Percentiles rank a stretch among this genome's conserved stretches.
Conservation (phyloP, 73 alveolate genomes). For the Symbiodinium natans region DNA sequence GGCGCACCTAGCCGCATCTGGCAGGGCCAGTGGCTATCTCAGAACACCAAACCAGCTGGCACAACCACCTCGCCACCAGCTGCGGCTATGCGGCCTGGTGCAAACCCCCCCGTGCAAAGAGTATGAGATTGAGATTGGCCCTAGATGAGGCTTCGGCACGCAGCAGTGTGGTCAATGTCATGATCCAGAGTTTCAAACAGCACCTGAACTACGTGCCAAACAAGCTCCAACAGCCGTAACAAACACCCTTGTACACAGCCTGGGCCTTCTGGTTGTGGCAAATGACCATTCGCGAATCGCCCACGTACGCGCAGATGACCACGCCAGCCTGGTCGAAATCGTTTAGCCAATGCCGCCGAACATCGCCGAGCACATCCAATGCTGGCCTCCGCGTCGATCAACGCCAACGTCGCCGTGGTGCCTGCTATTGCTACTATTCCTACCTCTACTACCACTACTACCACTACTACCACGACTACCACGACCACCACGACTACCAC, state of each 20-base stretch:
- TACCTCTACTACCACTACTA: too few relatives aligned
- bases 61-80: constrained; percentile 75
- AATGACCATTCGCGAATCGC: constrained; percentile 81
- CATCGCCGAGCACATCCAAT: background rate
- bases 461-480: too few relatives aligned
- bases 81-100: constrained; percentile 30
- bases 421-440: too few relatives aligned
- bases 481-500: too few relatives aligned
- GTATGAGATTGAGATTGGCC: too few relatives aligned
- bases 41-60: background rate
- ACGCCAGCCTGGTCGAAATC: constrained; percentile 25
- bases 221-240: background rate
- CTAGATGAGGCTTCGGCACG: background rate
- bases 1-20: constrained; percentile 30
- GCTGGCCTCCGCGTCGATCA: constrained; percentile 54
- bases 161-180: constrained; percentile 61
- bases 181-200: constrained; percentile 73
- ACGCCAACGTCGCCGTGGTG: constrained; percentile 73
- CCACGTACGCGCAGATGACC: constrained; percentile 72
- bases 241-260: background rate
- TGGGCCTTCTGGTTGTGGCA: constrained; percentile 27
- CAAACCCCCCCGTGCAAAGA: background rate
- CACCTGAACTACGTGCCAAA: constrained; percentile 7
- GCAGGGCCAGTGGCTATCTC: background rate
- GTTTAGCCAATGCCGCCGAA: background rate